A percentile compares a stretch with the other conserved stretches of the same genome.
phyloP scores from a whole-genome alignment of 1,284 basidiomycete species.

The Microbotryomycetes sp. region DNA sequence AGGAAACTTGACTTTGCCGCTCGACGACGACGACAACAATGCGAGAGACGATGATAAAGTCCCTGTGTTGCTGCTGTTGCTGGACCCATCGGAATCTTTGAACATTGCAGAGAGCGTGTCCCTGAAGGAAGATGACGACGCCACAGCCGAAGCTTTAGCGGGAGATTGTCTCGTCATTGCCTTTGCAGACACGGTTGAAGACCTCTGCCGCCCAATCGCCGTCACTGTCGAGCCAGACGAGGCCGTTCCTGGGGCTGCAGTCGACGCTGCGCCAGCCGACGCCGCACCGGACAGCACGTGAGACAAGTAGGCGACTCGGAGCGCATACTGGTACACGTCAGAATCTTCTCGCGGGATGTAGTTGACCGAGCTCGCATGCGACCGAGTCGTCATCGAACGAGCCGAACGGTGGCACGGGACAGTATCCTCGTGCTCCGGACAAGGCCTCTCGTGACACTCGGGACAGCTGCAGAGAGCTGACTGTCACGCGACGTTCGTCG shows the following conservation, averaged over 20 bases:
- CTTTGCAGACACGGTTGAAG: not conserved
- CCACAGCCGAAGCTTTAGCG: not conserved
- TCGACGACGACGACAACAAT: slow-evolving; percentile 36
- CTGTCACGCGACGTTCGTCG: too few relatives aligned
- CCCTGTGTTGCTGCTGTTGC: not conserved
- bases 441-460: too few relatives aligned
- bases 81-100: not conserved
- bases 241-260: slow-evolving; percentile 16
- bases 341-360: slow-evolving; percentile 18
- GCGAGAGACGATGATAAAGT: not conserved
- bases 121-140: not conserved
- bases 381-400: slow-evolving; percentile 3
- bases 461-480: too few relatives aligned
- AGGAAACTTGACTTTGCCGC: slow-evolving; percentile 80
- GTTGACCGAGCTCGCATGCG: not conserved
- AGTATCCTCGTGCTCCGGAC: too few relatives aligned
- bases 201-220: too few relatives aligned
- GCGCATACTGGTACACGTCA: slow-evolving; percentile 29
- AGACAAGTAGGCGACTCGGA: slow-evolving; percentile 29
- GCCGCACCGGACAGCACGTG: slow-evolving; percentile 8
- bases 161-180: slow-evolving; percentile 1
- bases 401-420: too few relatives aligned
- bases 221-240: slow-evolving; percentile 70
- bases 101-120: not conserved
- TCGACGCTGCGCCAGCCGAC: not conserved